Evolutionary conservation across 306 rosid genomes (phyloP), one percentile per base, ranked within the genome.

Genomic region (Fragaria ananassa): DNA sequence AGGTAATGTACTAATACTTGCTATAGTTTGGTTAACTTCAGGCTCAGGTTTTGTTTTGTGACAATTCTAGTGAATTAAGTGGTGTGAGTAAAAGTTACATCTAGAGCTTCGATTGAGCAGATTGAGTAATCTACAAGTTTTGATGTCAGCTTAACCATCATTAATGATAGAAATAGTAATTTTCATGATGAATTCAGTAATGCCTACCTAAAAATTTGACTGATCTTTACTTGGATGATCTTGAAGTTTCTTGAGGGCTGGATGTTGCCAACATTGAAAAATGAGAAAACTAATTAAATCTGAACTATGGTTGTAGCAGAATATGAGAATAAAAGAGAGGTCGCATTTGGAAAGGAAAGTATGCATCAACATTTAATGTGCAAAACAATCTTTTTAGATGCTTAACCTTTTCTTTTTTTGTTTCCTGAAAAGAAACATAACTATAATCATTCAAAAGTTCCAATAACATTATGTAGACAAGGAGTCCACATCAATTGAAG

Each of bases 1-100:
- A 81, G 99, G 99, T 92, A 67, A 45, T 81, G 72, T 83, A 51
- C 74, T 51, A 67, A 18, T 37, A 31, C 45, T n/a, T 70, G 21
- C 45, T 63, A 50, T 54, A 44, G 6, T 76, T 50, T 57, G 53
- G 25, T 46, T 67, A 19, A 41, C 29, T 62, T 58, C 13, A 18
- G 29, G 29, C 57, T 76, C 67, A 62, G 19, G 23, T 75, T 49
- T 71, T 50, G 9, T 23, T 17, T 12, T 4, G 58, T 19, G 68
- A 70, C 29, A 54, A 61, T 15, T 12, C 15, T 10, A 8, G 35
- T 71, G 29, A 41, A 44, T 23, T 29, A 34, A 21, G 37, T 18
- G 54, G 10, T 35, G 35, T 58, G 12, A 53, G 54, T 31, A 21
- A 68, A 8, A 42, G 46, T 42, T 42, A 42, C 46, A 42, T 42